Evolutionary conservation across 352 stramenopile genomes (phyloP).

Genomic region (Thalassiosira tumida): DNA sequence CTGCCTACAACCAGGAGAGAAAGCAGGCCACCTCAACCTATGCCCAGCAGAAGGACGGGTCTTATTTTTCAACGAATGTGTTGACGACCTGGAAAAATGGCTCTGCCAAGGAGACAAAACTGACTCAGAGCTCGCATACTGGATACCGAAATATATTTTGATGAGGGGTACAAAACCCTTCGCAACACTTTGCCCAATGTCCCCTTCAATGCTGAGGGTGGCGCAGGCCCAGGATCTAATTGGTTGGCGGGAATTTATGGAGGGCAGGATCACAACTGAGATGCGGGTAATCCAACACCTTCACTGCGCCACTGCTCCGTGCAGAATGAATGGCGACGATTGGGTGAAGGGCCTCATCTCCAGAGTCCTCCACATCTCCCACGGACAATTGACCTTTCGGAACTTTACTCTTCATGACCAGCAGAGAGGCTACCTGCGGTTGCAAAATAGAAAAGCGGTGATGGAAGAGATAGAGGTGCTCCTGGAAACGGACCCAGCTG

Average conservation of each 20-base stretch:
- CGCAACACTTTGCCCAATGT: not conserved
- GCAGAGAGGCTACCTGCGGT: not conserved
- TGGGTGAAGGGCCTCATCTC: constrained; percentile 45
- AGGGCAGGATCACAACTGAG: constrained; percentile 17
- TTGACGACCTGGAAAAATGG: constrained; percentile 31
- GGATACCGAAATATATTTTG: constrained; percentile 41
- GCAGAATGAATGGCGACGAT: constrained; percentile 6
- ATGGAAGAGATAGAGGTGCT: not conserved
- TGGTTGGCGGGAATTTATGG: constrained; percentile 42
- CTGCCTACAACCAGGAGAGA: constrained; percentile 22
- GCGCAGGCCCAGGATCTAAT: constrained; percentile 37
- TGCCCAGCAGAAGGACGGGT: constrained; percentile 6
- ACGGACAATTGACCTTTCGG: constrained; percentile 43
- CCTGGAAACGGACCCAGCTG: not conserved
- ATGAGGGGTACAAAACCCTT: not conserved
- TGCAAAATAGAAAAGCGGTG: not conserved
- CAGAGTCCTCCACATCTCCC: constrained; percentile 31
- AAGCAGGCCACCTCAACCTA: constrained; percentile 29
- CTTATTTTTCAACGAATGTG: constrained; percentile 22
- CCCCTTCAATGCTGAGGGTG: not conserved
- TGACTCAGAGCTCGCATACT: constrained; percentile 36
- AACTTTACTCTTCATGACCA: constrained; percentile 54
- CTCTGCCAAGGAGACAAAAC: constrained; percentile 27
- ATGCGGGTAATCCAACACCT: constrained; percentile 15
- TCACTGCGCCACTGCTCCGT: not conserved